A percentile compares a stretch with the other conserved stretches of the same genome.
Conservation (phyloP, 164 flowering plant genomes). For the Echeveria elegans region DNA sequence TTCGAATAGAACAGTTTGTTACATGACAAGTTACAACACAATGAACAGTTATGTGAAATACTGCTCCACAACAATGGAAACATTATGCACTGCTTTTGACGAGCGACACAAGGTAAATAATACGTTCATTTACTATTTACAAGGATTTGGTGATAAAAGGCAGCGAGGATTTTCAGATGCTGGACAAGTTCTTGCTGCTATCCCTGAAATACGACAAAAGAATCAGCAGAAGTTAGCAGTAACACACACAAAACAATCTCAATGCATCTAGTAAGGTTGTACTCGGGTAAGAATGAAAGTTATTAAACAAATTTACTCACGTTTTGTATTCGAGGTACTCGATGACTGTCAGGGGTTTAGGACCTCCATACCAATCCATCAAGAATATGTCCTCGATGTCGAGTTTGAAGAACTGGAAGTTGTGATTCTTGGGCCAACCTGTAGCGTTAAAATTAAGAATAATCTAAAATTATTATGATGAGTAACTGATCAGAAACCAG, state of each 20-base stretch:
- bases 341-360: conserved; percentile 64
- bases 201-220: neutral
- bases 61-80: neutral
- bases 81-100: neutral
- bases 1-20: neutral
- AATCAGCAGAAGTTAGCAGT: no score
- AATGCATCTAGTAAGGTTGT: no score
- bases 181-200: neutral
- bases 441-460: conserved; percentile 16
- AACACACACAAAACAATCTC: no score
- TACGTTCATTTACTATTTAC: neutral
- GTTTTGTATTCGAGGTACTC: conserved; percentile 47
- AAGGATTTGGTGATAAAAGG: neutral
- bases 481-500: no score
- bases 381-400: conserved; percentile 65
- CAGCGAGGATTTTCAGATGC: neutral
- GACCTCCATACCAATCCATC: conserved; percentile 86
- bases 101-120: neutral
- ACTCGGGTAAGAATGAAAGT: no score
- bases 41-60: neutral
- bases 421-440: conserved; percentile 82
- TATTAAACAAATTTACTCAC: no score
- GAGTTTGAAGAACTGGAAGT: conserved; percentile 68
- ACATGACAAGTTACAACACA: neutral
- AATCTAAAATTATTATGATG: no score